A percentile compares a stretch with the other conserved stretches of the same genome.
Evolutionary conservation across 805 yeast species (phyloP).

Genomic region (Wickerhamomyces silvicola): DNA sequence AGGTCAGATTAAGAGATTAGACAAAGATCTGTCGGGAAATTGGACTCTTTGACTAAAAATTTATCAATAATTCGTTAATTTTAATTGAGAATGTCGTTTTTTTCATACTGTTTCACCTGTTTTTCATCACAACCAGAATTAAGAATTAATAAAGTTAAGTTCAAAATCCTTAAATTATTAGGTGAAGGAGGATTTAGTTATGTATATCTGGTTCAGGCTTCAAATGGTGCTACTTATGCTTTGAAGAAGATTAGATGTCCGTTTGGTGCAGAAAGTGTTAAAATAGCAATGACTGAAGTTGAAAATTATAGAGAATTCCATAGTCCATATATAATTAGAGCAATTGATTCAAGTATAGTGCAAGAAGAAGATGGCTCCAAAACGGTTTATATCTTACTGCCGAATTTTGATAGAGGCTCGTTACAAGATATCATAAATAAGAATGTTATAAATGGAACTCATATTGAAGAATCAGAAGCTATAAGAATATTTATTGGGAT

Average conservation of each 20-base stretch:
- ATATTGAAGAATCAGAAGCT: constrained; percentile 58
- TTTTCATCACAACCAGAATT: constrained; percentile 47
- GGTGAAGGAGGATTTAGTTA: constrained; percentile 91
- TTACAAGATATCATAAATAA: constrained; percentile 74
- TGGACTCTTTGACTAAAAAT: constrained; percentile 1
- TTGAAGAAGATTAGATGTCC: constrained; percentile 85
- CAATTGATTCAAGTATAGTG: constrained; percentile 64
- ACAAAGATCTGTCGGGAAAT: background rate
- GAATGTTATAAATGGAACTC: constrained; percentile 47
- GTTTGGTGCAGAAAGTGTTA: constrained; percentile 72
- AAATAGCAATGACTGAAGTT: constrained; percentile 70
- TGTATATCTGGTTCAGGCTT: constrained; percentile 66
- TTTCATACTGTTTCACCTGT: constrained; percentile 13
- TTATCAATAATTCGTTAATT: constrained; percentile 6
- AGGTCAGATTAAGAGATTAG: too few species aligned
- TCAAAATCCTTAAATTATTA: constrained; percentile 59
- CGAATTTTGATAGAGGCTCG: constrained; percentile 67
- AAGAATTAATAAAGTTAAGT: constrained; percentile 53
- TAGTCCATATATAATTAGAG: constrained; percentile 58
- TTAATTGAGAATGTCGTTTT: constrained; percentile 8
- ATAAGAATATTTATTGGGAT: constrained; percentile 58
- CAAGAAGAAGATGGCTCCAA: constrained; percentile 77
- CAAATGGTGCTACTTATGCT: constrained; percentile 51
- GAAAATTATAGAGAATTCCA: constrained; percentile 66
- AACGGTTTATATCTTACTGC: constrained; percentile 72